Conservation (phyloP, 2,329 filamentous ascomycete genomes). For the Colletotrichum sp. region DNA sequence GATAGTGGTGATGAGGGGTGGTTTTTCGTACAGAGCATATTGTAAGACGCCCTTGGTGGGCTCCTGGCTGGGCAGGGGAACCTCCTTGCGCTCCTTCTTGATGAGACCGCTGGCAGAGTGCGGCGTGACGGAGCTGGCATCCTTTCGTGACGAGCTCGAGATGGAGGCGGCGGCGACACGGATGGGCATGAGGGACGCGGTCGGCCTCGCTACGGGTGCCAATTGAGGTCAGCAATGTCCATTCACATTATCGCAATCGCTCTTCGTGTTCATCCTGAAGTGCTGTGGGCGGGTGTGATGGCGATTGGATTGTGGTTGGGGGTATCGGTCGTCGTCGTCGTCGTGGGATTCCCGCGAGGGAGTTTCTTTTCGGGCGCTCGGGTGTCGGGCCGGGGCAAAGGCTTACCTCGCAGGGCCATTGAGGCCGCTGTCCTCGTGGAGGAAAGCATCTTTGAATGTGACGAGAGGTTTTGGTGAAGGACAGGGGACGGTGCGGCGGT, state of each 20-base stretch:
- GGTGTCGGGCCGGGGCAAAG: not conserved
- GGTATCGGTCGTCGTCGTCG: not conserved
- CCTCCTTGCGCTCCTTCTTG: conserved; percentile 68
- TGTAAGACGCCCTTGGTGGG: conserved; percentile 80
- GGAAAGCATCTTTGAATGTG: conserved; percentile 44
- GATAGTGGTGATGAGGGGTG: not conserved
- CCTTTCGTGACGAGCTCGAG: conserved; percentile 68
- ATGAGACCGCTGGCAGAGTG: conserved; percentile 54
- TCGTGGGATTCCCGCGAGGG: not conserved
- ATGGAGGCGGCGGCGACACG: conserved; percentile 68
- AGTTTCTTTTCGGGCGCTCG: not conserved
- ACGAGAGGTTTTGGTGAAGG: not conserved
- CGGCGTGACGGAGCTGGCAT: conserved; percentile 62
- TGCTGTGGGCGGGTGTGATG: not conserved
- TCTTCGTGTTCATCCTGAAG: not conserved
- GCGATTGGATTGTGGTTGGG: not conserved
- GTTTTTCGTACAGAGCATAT: conserved; percentile 78
- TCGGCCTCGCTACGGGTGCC: conserved; percentile 64
- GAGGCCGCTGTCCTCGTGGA: conserved; percentile 57
- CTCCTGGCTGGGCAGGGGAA: conserved; percentile 79
- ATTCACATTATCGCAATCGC: not conserved
- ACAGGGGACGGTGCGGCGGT: not conserved
- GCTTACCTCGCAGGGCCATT: conserved; percentile 57
- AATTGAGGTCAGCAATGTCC: conserved; percentile 25
- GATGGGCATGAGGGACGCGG: conserved; percentile 66